Evolutionary conservation across 139 green algal species (phyloP), one percentile per base, ranked within the genome.

Genomic region (Protoeuglena noctilucae): DNA sequence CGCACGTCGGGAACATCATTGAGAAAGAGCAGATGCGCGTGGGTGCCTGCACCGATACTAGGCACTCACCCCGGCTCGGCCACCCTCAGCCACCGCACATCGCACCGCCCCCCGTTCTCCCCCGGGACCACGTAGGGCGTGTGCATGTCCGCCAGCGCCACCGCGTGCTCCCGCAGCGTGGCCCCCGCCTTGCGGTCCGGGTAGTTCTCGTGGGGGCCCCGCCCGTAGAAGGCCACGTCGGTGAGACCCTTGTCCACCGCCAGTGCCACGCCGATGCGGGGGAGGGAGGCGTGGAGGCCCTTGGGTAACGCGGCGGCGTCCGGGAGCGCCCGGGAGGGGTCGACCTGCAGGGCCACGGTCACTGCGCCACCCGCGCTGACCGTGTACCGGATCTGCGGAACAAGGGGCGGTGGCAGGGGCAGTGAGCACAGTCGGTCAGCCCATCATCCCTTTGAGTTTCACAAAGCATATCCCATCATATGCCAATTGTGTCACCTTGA

Each of bases 121-220:
- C 66, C 64, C 28, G 85, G 88, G 27, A 82, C 82, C 7, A 96
- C 76, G 65, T 96, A 97, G 1, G 86, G 86, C 55, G 68, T 55
- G 46, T 89, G 79, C 62, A 92, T 57, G 0, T 77, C 52, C 1
- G 51, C 14, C 0, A 86, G 25, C 25, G 41, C 28, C 2, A 57
- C 60, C 16, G 4, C 7, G 51, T 78, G 61, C 24, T 29, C 28
- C 49, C 61, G 43, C 21, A 78, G n/a, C 16, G 51, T 50, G 2
- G 76, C 80, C 1, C 61, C 65, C 0, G 50, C 51, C 62, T 88
- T 79, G 26, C 89, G 68, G 61, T 97, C 89, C 16, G 68, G 63
- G 71, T 97, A 96, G 69, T 74, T 88, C 67, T 96, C 88, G 51
- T 94, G 82, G 0, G 87, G 88, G 2, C 88, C 88, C 1, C 64